Percentiles rank a stretch among this genome's conserved stretches.
Evolutionary conservation across 1,284 basidiomycete genomes (phyloP).

Genomic region (Melanopsichium pennsylvanicum): DNA sequence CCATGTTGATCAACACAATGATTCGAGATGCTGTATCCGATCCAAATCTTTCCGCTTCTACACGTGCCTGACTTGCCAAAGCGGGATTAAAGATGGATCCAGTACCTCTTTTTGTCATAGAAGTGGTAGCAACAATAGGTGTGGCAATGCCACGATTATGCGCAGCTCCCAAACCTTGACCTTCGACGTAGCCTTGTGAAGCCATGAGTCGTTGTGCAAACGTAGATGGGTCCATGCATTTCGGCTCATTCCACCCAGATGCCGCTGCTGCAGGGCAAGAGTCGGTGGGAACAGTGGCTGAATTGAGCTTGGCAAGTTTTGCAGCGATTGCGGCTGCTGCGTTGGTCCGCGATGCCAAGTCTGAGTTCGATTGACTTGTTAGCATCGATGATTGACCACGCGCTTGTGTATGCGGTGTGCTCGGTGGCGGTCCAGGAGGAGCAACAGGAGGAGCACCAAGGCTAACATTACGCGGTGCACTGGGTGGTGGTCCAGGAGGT

Average conservation of each 20-base stretch:
- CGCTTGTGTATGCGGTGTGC: too few relatives aligned
- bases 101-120: neutral
- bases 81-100: constrained; percentile 7
- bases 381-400: neutral
- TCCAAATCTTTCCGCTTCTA: constrained; percentile 16
- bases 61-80: neutral
- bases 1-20: constrained; percentile 26
- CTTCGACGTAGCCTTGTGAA: constrained; percentile 51
- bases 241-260: too few relatives aligned
- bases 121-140: constrained; percentile 27
- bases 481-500: constrained; percentile 23
- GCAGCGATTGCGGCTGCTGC: constrained; percentile 57
- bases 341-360: constrained; percentile 23
- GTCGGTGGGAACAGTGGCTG: too few relatives aligned
- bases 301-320: constrained; percentile 21
- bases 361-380: neutral
- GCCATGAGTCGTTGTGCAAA: constrained; percentile 57
- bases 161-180: constrained; percentile 56
- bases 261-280: too few relatives aligned
- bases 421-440: constrained; percentile 23
- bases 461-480: too few relatives aligned
- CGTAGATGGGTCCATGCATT: constrained; percentile 6
- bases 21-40: constrained; percentile 5
- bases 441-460: constrained; percentile 31
- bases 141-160: constrained; percentile 50